Evolutionary conservation across 73 alveolate species (phyloP), one percentile per base, ranked within the genome.

Genomic region (Tetrahymena thermophila): DNA sequence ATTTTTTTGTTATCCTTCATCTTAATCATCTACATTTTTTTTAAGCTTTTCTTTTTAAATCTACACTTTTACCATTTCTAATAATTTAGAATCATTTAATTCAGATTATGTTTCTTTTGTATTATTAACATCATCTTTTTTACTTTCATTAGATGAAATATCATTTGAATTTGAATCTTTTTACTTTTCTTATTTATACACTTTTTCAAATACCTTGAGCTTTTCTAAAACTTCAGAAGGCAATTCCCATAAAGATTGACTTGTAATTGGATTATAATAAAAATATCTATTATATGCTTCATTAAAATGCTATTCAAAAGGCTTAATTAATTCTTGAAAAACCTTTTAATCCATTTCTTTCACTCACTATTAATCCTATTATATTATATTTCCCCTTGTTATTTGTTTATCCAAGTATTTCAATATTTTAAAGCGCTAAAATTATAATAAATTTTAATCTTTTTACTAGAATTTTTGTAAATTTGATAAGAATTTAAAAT

Each of bases 231-330:
- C 58, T 42, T 57, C 95, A 94, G 95, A 95, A 10, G 99, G 99
- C 4, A 98, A 97, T 95, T 98, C 99, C 99, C 99, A 99, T 23
- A 96, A 97, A 93, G 99, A 96, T 93, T 96, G 99, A 11, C 98
- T 98, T 84, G 99, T 98, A 23, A 96, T 96, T 83, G 99, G 99
- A 94, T 99, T 97, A 96, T 97, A 97, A 94, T 97, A 99, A 96
- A 98, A 99, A 40, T 96, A 96, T 95, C 94, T 96, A 58, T 98
- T 94, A 96, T 98, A 94, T 37, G 97, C 94, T 10, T 98, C 97
- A 96, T 98, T 99, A 96, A 93, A 98, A 94, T 98, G 58, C 13
- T 85, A 57, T 40, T 85, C 93, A 94, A 93, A 95, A 43, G 97
- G 97, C 35, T 95, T 43, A 9, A 95, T 95, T 38, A 95, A 43